These are phyloP conservation scores for Globisporangium solare DNA, from an alignment of 352 stramenopile genomes.

Conservation along the genomic window DNA sequence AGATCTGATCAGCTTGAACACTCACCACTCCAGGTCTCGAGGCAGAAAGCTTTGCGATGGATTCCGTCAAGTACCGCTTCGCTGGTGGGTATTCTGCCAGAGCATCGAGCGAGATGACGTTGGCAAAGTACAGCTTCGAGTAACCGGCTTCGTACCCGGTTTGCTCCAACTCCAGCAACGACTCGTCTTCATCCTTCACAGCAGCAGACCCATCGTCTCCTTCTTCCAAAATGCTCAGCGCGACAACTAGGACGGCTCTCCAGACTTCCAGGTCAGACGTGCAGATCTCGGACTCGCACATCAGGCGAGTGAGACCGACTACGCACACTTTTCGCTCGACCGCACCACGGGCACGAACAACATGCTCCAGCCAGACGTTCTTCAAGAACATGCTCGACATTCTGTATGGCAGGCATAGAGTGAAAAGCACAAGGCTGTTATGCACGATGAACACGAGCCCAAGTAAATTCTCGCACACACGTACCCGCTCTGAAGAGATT, in stretches of 20 bases:
- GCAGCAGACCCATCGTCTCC: conserved; percentile 45
- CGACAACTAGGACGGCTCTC: conserved; percentile 39
- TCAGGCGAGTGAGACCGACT: conserved; percentile 60
- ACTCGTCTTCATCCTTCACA: conserved; percentile 81
- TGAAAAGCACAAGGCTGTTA: conserved; percentile 6
- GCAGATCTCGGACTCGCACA: conserved; percentile 72
- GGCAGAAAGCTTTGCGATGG: conserved; percentile 61
- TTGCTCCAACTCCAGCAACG: conserved; percentile 68
- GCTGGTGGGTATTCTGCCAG: conserved; percentile 70
- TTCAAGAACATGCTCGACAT: conserved; percentile 92
- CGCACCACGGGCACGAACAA: conserved; percentile 54
- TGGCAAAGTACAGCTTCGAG: conserved; percentile 92
- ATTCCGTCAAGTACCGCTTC: conserved; percentile 62
- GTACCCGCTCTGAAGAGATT: conserved; percentile 83
- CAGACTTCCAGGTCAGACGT: conserved; percentile 46
- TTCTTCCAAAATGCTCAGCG: conserved; percentile 61
- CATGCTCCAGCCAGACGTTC: conserved; percentile 85
- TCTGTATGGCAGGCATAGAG: conserved; percentile 45
- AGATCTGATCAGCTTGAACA: conserved; percentile 2
- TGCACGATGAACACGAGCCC: conserved; percentile 9
- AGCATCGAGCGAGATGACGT: conserved; percentile 77
- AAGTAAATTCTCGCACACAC: conserved; percentile 20
- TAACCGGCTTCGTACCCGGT: conserved; percentile 93
- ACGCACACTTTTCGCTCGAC: conserved; percentile 68
- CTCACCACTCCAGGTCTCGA: conserved; percentile 62